These are phyloP conservation scores for Abelmoschus esculentus DNA, from an alignment of 345 rosid species.

Conservation along the genomic window DNA sequence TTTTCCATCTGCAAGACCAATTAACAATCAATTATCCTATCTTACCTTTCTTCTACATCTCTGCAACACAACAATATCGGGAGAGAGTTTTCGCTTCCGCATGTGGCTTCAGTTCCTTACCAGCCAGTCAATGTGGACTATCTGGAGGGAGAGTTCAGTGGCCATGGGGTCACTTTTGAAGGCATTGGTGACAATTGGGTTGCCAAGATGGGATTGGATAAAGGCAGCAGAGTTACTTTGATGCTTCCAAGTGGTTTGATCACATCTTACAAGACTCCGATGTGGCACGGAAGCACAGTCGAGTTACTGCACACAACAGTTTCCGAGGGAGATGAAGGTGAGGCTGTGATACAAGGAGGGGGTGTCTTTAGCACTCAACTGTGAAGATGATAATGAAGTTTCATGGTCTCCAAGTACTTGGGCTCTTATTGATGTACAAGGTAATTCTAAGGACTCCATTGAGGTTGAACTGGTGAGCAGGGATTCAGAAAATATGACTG, in stretches of 20 bases:
- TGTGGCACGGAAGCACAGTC: conserved; percentile 66
- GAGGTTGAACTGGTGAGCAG: conserved; percentile 56
- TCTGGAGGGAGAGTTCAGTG: conserved; percentile 58
- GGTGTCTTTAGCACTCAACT: conserved; percentile 38
- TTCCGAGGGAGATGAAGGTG: conserved; percentile 42
- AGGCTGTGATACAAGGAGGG: conserved; percentile 60
- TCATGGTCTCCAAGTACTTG: conserved; percentile 46
- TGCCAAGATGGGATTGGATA: conserved; percentile 49
- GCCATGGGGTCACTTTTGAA: conserved; percentile 70
- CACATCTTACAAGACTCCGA: conserved; percentile 65
- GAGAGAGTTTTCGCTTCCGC: conserved; percentile 26
- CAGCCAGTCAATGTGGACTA: conserved; percentile 55
- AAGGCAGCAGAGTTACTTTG: conserved; percentile 57
- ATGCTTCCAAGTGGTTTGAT: conserved; percentile 63
- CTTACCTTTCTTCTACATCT: conserved; percentile 16
- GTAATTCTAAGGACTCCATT: conserved; percentile 44
- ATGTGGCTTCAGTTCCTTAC: conserved; percentile 44
- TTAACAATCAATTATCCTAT: background rate
- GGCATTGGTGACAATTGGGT: conserved; percentile 51
- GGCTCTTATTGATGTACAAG: conserved; percentile 44
- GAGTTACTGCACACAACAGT: conserved; percentile 78
- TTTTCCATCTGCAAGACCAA: conserved; percentile 13
- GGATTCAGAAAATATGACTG: conserved; percentile 35
- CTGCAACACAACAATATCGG: conserved; percentile 10
- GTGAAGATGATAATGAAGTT: conserved; percentile 27